Conservation (phyloP, 2,329 filamentous ascomycete species). For the Paecilomyces fulvus region DNA sequence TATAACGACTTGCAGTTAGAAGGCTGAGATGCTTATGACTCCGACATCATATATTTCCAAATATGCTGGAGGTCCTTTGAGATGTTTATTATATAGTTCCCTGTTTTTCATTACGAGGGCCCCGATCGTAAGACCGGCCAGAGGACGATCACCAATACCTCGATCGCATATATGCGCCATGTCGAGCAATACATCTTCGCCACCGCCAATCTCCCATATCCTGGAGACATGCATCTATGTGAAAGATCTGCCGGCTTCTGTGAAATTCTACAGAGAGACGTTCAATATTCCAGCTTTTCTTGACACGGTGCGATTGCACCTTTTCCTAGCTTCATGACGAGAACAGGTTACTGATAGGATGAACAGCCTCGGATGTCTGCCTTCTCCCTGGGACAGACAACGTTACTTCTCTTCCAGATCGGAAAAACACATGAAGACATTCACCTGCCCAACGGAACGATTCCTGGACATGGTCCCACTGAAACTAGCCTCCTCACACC, state of each 20-base stretch:
- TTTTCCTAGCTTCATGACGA: not conserved
- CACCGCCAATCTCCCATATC: slow-evolving; percentile 18
- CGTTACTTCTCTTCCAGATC: slow-evolving; percentile 17
- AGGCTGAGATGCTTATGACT: not conserved
- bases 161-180: not conserved
- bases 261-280: slow-evolving; percentile 17
- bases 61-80: not conserved
- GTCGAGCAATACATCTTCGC: slow-evolving; percentile 10
- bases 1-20: not conserved
- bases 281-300: slow-evolving; percentile 14
- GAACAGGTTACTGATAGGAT: slow-evolving; percentile 12
- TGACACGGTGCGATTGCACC: slow-evolving; percentile 6
- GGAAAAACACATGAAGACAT: slow-evolving; percentile 7
- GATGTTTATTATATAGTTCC: not conserved
- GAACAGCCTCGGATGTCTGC: slow-evolving; percentile 11
- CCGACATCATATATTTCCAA: not conserved
- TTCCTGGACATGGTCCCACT: slow-evolving; percentile 7
- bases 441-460: slow-evolving; percentile 3
- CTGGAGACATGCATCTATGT: slow-evolving; percentile 22
- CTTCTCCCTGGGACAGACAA: slow-evolving; percentile 22
- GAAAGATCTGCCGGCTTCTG: slow-evolving; percentile 12
- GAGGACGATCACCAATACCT: not conserved
- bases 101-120: not conserved
- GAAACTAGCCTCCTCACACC: not conserved
- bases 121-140: not conserved